Evolutionary conservation across 345 rosid genomes (phyloP).

Genomic region (Salix brachista): DNA sequence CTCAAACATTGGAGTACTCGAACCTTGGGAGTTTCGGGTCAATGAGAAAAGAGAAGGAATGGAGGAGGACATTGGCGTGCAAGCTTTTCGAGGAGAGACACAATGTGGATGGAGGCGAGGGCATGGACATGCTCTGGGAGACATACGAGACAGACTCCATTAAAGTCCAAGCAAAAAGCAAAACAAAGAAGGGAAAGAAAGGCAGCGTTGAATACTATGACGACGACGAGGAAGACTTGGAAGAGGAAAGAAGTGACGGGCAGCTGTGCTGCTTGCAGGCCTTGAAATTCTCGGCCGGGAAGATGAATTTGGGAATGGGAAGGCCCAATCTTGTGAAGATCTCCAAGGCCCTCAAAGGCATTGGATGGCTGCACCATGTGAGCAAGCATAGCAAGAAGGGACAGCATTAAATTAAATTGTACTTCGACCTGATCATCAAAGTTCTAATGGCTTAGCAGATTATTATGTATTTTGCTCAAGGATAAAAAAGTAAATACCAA

Average conservation of each 20-base stretch:
- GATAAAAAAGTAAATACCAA: conserved; percentile 27
- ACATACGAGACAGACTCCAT: conserved; percentile 57
- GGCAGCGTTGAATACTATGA: conserved; percentile 11
- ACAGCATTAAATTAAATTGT: conserved; percentile 9
- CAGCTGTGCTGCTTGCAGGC: conserved; percentile 85
- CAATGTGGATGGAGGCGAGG: conserved; percentile 49
- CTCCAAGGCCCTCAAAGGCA: conserved; percentile 67
- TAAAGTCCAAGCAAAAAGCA: conserved; percentile 27
- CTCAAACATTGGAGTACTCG: conserved; percentile 8
- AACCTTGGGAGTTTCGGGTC: conserved; percentile 63
- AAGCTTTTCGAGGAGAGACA: conserved; percentile 89
- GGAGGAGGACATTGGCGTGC: conserved; percentile 95
- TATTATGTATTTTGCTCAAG: conserved; percentile 5
- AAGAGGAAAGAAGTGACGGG: conserved; percentile 44
- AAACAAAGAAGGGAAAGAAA: conserved; percentile 33
- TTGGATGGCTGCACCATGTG: conserved; percentile 69
- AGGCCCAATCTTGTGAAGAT: conserved; percentile 71
- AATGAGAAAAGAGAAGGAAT: conserved; percentile 82
- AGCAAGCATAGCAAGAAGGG: conserved; percentile 49
- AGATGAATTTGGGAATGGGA: conserved; percentile 86
- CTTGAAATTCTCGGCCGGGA: conserved; percentile 78
- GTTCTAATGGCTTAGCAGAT: conserved; percentile 8
- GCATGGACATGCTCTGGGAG: conserved; percentile 96
- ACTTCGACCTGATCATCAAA: not conserved
- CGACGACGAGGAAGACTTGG: conserved; percentile 45